Percentiles rank a stretch among this genome's conserved stretches.
Evolutionary conservation across 139 green algal genomes (phyloP).

Genomic region (Chlorella ohadii): DNA sequence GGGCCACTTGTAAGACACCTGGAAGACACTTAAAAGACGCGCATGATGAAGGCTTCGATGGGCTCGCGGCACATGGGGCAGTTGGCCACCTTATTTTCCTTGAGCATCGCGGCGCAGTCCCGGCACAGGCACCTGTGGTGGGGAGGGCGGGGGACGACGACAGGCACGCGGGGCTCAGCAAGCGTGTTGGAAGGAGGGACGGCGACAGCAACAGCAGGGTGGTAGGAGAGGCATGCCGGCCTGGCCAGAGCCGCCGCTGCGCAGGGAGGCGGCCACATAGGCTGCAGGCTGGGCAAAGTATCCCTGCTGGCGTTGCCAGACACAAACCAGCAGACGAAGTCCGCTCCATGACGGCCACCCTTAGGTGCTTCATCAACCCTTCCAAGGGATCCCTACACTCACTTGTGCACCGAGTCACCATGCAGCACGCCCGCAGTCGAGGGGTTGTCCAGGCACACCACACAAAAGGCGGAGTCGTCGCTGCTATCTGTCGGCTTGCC

Average conservation of each 20-base stretch:
- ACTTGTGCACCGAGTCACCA: constrained; percentile 37
- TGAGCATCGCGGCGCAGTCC: constrained; percentile 31
- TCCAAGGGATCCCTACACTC: background rate
- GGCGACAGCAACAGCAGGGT: no score
- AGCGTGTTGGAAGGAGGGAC: no score
- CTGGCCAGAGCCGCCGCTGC: background rate
- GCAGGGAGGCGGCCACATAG: background rate
- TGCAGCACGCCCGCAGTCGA: constrained; percentile 45
- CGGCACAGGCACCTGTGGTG: constrained; percentile 32
- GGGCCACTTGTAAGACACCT: no score
- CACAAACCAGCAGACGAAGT: no score
- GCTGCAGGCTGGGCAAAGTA: no score
- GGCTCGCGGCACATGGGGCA: constrained; percentile 47
- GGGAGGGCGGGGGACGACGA: background rate
- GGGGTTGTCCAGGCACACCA: constrained; percentile 38
- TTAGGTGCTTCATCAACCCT: background rate
- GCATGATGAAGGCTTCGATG: constrained; percentile 31
- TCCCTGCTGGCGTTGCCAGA: no score
- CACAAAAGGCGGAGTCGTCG: constrained; percentile 29
- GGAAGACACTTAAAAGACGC: background rate
- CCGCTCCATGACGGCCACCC: no score
- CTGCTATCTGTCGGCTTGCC: background rate
- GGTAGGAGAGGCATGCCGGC: background rate
- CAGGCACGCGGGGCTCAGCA: no score
- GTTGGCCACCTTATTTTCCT: background rate